Conservation (phyloP, 2,329 filamentous ascomycete species). For the Xylariaceae sp. region DNA sequence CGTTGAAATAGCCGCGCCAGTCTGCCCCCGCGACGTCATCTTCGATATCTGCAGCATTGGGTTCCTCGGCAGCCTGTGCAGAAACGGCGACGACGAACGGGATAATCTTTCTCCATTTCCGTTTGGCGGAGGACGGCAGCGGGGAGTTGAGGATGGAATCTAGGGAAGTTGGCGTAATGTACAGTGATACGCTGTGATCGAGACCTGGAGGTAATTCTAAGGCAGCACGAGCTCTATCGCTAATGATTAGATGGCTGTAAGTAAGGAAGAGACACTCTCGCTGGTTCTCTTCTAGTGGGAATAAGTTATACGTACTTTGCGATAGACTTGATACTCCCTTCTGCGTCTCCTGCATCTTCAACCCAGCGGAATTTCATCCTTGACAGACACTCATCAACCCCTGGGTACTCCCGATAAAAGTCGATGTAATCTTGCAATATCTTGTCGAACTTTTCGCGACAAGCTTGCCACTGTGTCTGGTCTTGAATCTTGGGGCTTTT, state of each 20-base stretch:
- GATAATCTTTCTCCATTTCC: constrained; percentile 24
- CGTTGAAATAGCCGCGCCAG: constrained; percentile 30
- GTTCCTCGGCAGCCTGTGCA: constrained; percentile 5
- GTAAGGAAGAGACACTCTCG: not conserved
- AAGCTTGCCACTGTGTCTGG: constrained; percentile 19
- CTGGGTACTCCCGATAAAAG: constrained; percentile 13
- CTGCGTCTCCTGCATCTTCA: constrained; percentile 18
- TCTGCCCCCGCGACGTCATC: constrained; percentile 20
- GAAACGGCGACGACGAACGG: constrained; percentile 29
- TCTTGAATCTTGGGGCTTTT: constrained; percentile 27
- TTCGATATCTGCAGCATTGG: not conserved
- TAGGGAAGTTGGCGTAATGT: constrained; percentile 23
- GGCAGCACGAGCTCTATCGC: constrained; percentile 12
- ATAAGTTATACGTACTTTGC: constrained; percentile 13
- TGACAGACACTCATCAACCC: constrained; percentile 20
- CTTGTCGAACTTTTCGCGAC: constrained; percentile 22
- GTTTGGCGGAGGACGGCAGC: constrained; percentile 17
- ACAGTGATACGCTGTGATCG: constrained; percentile 23
- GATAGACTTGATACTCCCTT: constrained; percentile 22
- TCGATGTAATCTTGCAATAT: constrained; percentile 20
- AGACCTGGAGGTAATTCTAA: constrained; percentile 18
- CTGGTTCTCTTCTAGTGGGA: not conserved
- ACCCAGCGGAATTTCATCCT: constrained; percentile 28
- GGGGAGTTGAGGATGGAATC: constrained; percentile 25
- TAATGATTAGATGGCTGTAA: not conserved